phyloP scores from a whole-genome alignment of 2,329 filamentous ascomycete genomes.

The Truncatella angustata region DNA sequence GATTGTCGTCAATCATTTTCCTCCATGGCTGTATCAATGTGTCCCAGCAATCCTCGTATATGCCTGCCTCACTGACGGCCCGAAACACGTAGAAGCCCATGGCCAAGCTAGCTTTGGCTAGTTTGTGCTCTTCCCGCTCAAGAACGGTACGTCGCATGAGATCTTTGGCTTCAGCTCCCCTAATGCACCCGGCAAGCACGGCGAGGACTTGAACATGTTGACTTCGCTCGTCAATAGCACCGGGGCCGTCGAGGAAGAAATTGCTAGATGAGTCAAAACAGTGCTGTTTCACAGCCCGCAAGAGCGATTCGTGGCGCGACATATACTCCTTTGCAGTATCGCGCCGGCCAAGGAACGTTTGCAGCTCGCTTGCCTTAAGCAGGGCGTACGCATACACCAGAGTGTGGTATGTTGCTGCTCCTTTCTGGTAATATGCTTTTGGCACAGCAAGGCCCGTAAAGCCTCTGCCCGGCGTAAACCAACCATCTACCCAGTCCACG shows the following conservation, averaged over 20 bases:
- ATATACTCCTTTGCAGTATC: slow-evolving; percentile 23
- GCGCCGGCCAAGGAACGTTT: slow-evolving; percentile 9
- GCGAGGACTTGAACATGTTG: slow-evolving; percentile 32
- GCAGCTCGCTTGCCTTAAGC: slow-evolving; percentile 11
- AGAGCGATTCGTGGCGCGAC: slow-evolving; percentile 15
- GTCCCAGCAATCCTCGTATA: slow-evolving; percentile 18
- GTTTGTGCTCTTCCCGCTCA: slow-evolving; percentile 10
- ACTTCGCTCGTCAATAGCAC: slow-evolving; percentile 20
- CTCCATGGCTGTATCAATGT: slow-evolving; percentile 19
- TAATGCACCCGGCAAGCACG: slow-evolving; percentile 15
- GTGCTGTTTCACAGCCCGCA: slow-evolving; percentile 21
- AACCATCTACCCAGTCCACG: slow-evolving; percentile 32
- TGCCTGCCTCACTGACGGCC: slow-evolving; percentile 18
- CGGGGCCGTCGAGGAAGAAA: slow-evolving; percentile 26
- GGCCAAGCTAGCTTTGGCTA: slow-evolving; percentile 18
- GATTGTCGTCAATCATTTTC: slow-evolving; percentile 20
- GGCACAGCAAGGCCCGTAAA: slow-evolving; percentile 10
- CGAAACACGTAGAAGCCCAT: slow-evolving; percentile 22
- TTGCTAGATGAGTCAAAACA: slow-evolving; percentile 25
- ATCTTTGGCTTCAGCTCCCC: slow-evolving; percentile 12
- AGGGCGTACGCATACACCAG: slow-evolving; percentile 14
- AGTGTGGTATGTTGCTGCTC: slow-evolving; percentile 16
- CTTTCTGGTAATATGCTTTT: slow-evolving; percentile 12
- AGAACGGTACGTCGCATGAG: slow-evolving; percentile 15
- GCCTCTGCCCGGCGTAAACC: slow-evolving; percentile 17